These are phyloP conservation scores for Wickerhamomyces queroliae DNA, from an alignment of 805 yeast genomes.

Conservation along the genomic window DNA sequence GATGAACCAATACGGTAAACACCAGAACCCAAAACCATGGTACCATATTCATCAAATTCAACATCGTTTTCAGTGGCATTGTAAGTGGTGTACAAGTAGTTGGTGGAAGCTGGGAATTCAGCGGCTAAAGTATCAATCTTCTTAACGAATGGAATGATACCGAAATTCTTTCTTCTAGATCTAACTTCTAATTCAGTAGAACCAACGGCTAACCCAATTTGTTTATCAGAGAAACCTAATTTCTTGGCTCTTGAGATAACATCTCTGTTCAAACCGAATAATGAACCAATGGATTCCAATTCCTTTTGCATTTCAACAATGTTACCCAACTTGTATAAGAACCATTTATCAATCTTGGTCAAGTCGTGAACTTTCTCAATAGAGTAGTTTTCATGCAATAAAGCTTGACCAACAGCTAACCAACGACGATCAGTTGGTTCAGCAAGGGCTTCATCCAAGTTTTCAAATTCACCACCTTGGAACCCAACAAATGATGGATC, in stretches of 20 bases:
- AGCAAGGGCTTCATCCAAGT: constrained; percentile 69
- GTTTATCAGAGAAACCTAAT: constrained; percentile 93
- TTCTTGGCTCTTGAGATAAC: constrained; percentile 77
- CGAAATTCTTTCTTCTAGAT: constrained; percentile 70
- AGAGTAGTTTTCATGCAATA: constrained; percentile 83
- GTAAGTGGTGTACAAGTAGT: constrained; percentile 93
- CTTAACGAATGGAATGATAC: constrained; percentile 89
- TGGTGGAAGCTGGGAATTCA: constrained; percentile 96
- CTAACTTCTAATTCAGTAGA: constrained; percentile 78
- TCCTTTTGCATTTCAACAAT: constrained; percentile 85
- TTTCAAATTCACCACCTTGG: constrained; percentile 80
- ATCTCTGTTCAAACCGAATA: constrained; percentile 59
- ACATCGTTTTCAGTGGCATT: constrained; percentile 86
- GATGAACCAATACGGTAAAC: constrained; percentile 98
- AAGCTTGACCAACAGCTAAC: constrained; percentile 97
- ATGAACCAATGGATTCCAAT: constrained; percentile 57
- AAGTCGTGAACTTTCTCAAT: constrained; percentile 91
- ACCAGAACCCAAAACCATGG: constrained; percentile 96
- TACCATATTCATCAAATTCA: constrained; percentile 81
- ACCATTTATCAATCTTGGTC: constrained; percentile 94
- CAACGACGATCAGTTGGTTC: constrained; percentile 95
- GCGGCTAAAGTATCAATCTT: constrained; percentile 97
- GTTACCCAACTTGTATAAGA: constrained; percentile 86
- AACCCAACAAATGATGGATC: constrained; percentile 89
- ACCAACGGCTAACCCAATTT: constrained; percentile 74